These are phyloP conservation scores for Verticillium tricorpus DNA, from an alignment of 2,329 filamentous ascomycete genomes.

Conservation along the genomic window DNA sequence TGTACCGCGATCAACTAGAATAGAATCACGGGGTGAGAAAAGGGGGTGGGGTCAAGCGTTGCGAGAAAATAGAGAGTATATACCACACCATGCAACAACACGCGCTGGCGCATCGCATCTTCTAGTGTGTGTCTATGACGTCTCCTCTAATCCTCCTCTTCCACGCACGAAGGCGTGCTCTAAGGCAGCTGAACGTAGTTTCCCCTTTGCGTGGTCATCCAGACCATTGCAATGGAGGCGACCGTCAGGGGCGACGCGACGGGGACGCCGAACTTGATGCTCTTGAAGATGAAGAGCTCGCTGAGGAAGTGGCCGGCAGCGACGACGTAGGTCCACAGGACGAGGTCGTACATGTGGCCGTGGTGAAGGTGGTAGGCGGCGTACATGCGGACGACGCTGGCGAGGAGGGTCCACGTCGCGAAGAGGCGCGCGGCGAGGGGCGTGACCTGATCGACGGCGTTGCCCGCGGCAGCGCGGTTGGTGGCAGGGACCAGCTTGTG, in stretches of 20 bases:
- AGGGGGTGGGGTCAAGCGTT: no score
- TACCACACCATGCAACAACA: not conserved
- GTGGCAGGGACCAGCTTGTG: slow-evolving; percentile 45
- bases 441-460: slow-evolving; percentile 59
- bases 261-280: slow-evolving; percentile 58
- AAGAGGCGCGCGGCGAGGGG: slow-evolving; percentile 75
- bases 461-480: slow-evolving; percentile 38
- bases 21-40: not conserved
- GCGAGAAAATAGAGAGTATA: not conserved
- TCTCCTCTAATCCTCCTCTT: not conserved
- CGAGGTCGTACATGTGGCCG: slow-evolving; percentile 71
- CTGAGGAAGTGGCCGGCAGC: slow-evolving; percentile 73
- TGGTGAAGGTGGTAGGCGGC: slow-evolving; percentile 78
- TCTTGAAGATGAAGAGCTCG: slow-evolving; percentile 79
- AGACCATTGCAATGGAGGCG: slow-evolving; percentile 46
- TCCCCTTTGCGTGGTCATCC: slow-evolving; percentile 64
- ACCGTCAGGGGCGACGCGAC: slow-evolving; percentile 52
- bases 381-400: slow-evolving; percentile 72
- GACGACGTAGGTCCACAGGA: slow-evolving; percentile 75
- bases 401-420: slow-evolving; percentile 82
- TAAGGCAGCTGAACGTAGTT: slow-evolving; percentile 55
- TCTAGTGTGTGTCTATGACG: not conserved
- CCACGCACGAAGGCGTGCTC: not conserved
- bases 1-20: slow-evolving; percentile 67
- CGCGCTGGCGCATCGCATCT: not conserved